phyloP scores from a whole-genome alignment of 768 basidiomycete species.

The Leccinum broughii region DNA sequence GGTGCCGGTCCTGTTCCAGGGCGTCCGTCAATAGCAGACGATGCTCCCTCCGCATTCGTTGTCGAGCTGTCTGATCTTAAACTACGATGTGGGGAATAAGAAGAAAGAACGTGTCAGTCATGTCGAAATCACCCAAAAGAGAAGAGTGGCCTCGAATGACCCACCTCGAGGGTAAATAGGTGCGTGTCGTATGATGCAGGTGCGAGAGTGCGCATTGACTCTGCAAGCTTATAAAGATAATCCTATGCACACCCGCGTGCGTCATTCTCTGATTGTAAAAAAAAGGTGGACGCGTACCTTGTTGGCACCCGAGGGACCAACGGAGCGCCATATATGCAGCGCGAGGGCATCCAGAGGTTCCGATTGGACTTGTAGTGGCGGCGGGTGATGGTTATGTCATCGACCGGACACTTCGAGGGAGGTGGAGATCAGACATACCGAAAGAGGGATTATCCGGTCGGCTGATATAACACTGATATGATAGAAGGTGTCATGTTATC shows the following conservation, averaged over 20 bases:
- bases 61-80: slow-evolving; percentile 17
- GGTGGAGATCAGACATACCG: slow-evolving; percentile 43
- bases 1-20: not conserved
- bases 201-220: slow-evolving; percentile 68
- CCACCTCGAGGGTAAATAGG: slow-evolving; percentile 72
- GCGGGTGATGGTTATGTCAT: not conserved
- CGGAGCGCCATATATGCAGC: slow-evolving; percentile 64
- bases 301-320: slow-evolving; percentile 87
- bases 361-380: slow-evolving; percentile 60
- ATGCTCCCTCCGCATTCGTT: slow-evolving; percentile 3
- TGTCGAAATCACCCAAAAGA: not conserved
- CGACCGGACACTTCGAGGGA: too few relatives aligned
- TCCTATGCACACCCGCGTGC: slow-evolving; percentile 50
- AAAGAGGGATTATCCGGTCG: slow-evolving; percentile 88
- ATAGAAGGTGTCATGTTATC: not conserved
- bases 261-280: not conserved
- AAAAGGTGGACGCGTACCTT: slow-evolving; percentile 52
- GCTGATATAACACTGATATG: slow-evolving; percentile 77
- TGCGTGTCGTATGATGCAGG: slow-evolving; percentile 75
- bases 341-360: slow-evolving; percentile 72
- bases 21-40: slow-evolving; percentile 3
- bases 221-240: slow-evolving; percentile 78
- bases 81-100: not conserved
- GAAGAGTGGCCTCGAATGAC: slow-evolving; percentile 6
- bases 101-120: not conserved